These are phyloP conservation scores for Capillidium rhysosporum DNA, from an alignment of 371 early-diverging fungal species.

Conservation along the genomic window DNA sequence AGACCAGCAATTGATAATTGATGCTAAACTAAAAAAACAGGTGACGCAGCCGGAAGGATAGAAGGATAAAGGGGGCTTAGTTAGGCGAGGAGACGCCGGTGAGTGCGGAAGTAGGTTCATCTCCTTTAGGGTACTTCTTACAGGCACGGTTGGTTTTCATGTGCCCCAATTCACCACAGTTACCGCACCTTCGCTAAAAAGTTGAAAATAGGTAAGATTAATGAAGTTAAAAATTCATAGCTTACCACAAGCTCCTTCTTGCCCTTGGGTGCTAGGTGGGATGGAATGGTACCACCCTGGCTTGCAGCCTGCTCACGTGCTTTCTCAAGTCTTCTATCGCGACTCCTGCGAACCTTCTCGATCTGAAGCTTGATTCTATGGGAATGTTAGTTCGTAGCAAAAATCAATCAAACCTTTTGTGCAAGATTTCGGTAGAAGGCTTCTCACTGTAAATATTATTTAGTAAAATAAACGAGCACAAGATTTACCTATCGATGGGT, in stretches of 20 bases:
- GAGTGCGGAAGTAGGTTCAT: too few species aligned
- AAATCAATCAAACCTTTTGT: not conserved
- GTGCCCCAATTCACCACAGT: conserved; percentile 67
- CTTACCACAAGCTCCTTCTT: conserved; percentile 31
- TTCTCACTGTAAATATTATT: not conserved
- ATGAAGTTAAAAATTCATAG: not conserved
- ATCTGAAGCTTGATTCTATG: not conserved
- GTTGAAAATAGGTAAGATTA: not conserved
- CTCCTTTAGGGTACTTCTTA: conserved; percentile 25
- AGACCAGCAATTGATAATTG: too few species aligned
- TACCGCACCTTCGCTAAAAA: conserved; percentile 46
- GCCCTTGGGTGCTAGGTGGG: conserved; percentile 17
- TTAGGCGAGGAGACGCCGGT: too few species aligned
- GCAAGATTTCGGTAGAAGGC: not conserved
- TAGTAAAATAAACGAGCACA: not conserved
- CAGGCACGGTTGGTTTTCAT: conserved; percentile 79
- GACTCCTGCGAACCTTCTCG: not conserved
- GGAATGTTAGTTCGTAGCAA: not conserved
- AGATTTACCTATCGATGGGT: conserved; percentile 30
- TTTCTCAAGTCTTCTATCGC: not conserved
- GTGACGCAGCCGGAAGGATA: too few species aligned
- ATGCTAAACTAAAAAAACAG: too few species aligned
- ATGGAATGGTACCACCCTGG: conserved; percentile 10
- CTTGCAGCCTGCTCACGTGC: conserved; percentile 11
- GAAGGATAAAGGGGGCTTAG: too few species aligned